Base-by-base conservation (phyloP, 1,284 basidiomycete species). In the Flammula alnicola region DNA sequence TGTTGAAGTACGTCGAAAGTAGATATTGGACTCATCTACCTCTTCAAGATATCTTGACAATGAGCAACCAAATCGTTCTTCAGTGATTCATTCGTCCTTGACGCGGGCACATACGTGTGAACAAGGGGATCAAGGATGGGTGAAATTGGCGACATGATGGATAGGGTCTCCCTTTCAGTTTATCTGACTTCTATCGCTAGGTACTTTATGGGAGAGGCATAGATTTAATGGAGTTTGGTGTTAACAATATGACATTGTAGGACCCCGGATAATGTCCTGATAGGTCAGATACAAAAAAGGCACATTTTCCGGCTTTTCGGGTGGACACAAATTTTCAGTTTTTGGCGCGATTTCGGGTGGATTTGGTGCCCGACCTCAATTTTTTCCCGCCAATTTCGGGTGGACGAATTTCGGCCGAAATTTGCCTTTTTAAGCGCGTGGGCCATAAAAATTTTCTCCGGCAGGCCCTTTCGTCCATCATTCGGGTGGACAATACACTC, bases 41-140 rank as follows among this genome's bases (percentile, higher is more conserved):
- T 91, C 58, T 73, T 76, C 38, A 91, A 69, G 19, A 91, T 88
- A 57, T 88, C 86, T 52, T 80, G 74, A 57, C 81, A 86, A 57
- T 87, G 85, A 11, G 72, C 70, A 10, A 81, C 59, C 31, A 91
- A 75, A 40, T 88, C 84, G 43, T 75, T 65, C 55, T 71, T 77
- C 2, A 88, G 64, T 2, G 57, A 54, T 29, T 69, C 58, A 58
- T 88, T 73, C 4, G 68, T 71, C 54, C 82, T 74, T 17, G 85
- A 69, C 20, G 70, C 67, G 10, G 86, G 83, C 0, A 91, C 83
- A 27, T 88, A 63, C 7, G 78, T 72, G 31, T 68, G 71, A 31
- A 91, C 73, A 45, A 91, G 80, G 27, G 71, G 66, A 51, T 77
- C 72, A 8, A 79, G 65, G 10, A 55, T 27, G 31, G 57, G 33